These are phyloP conservation scores for Leccinum boreale DNA, from an alignment of 768 basidiomycete species.

Conservation along the genomic window DNA sequence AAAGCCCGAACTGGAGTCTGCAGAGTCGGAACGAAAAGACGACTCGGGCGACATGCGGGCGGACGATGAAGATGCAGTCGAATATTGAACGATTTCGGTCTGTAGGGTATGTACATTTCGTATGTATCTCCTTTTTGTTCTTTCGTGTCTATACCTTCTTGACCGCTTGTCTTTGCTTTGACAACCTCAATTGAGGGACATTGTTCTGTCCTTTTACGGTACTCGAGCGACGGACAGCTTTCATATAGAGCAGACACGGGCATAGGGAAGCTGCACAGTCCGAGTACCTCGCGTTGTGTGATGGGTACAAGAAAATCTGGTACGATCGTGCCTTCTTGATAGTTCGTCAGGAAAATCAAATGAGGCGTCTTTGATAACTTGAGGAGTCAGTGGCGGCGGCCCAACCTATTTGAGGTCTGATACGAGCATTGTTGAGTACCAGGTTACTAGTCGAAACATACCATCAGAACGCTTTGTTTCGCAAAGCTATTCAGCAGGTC, in stretches of 20 bases:
- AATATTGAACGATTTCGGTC: constrained; percentile 47
- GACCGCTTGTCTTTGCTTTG: constrained; percentile 13
- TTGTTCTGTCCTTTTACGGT: background rate
- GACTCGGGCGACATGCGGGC: constrained; percentile 53
- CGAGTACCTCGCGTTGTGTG: background rate
- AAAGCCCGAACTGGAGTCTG: constrained; percentile 33
- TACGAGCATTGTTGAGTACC: background rate
- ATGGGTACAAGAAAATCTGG: background rate
- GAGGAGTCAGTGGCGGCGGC: background rate
- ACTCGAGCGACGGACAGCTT: background rate
- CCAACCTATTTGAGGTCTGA: background rate
- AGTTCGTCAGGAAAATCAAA: background rate
- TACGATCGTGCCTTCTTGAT: background rate
- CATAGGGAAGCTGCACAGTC: background rate
- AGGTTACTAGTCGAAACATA: no score
- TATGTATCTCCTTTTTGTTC: constrained; percentile 19
- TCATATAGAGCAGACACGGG: background rate
- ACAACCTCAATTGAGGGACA: constrained; percentile 9
- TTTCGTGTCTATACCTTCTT: constrained; percentile 13
- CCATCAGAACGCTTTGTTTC: no score
- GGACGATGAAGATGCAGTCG: constrained; percentile 79
- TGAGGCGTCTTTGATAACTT: background rate
- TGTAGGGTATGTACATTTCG: constrained; percentile 29
- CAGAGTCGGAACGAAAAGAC: constrained; percentile 49
- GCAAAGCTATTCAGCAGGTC: no score